These are phyloP conservation scores for Musa beccarii DNA, from an alignment of 176 grass and related monocot genomes.

Conservation along the genomic window DNA sequence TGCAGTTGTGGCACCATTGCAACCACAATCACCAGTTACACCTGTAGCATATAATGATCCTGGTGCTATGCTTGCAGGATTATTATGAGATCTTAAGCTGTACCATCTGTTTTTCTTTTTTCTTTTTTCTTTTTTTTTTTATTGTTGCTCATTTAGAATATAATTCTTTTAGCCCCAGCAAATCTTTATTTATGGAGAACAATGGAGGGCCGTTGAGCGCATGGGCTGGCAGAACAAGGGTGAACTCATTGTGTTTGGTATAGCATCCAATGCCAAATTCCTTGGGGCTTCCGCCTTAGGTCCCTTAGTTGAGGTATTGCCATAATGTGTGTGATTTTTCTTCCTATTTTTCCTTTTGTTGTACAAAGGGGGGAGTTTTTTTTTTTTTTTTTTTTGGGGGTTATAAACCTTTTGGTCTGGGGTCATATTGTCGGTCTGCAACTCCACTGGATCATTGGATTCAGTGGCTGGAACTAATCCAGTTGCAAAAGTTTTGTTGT, in stretches of 20 bases:
- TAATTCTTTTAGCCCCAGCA: conserved; percentile 17
- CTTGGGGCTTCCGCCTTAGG: conserved; percentile 10
- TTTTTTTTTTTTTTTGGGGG: conserved; percentile 2
- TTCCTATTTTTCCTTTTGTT: not conserved
- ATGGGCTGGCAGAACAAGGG: conserved; percentile 5
- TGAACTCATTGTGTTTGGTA: no score
- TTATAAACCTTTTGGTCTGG: not conserved
- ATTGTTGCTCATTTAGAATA: conserved; percentile 10
- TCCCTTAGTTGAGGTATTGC: conserved; percentile 34
- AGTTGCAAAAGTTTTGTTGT: conserved; percentile 1
- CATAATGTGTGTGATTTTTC: conserved; percentile 31
- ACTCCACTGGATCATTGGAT: not conserved
- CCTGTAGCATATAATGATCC: conserved; percentile 63
- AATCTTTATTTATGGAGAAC: conserved; percentile 30
- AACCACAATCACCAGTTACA: conserved; percentile 39
- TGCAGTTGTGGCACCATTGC: conserved; percentile 18
- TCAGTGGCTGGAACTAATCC: not conserved
- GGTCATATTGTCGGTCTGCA: no score
- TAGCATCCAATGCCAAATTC: no score
- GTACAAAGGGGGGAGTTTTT: not conserved
- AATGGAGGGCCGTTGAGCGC: conserved; percentile 18
- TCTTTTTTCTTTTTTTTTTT: no score
- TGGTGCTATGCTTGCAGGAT: conserved; percentile 77
- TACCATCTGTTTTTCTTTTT: conserved; percentile 25
- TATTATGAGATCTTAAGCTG: conserved; percentile 47